Conservation (phyloP, 2,329 filamentous ascomycete genomes). For the Exophiala aquamarina region DNA sequence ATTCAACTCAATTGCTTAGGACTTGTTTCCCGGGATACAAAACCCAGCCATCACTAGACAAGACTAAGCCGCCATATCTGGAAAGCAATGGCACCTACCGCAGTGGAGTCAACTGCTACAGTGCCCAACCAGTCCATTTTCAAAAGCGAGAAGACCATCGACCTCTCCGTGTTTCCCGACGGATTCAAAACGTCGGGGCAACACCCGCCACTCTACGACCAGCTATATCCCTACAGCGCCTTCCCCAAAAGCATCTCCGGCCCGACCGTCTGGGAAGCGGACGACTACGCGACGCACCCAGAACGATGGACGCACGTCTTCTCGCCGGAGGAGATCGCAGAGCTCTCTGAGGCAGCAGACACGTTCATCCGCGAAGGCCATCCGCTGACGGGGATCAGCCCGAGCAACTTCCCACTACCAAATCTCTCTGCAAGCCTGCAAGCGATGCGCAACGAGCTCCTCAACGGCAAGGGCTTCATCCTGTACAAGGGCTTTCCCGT, state of each 20-base stretch:
- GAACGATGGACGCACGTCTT: constrained; percentile 74
- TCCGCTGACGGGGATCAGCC: constrained; percentile 70
- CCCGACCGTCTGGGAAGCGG: constrained; percentile 69
- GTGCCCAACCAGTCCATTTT: neutral
- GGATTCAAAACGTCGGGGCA: constrained; percentile 71
- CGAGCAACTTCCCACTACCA: constrained; percentile 63
- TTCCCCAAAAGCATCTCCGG: constrained; percentile 73
- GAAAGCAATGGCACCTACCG: constrained; percentile 20
- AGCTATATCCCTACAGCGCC: constrained; percentile 64
- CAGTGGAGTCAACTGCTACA: constrained; percentile 10
- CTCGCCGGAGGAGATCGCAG: constrained; percentile 63
- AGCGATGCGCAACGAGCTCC: constrained; percentile 62
- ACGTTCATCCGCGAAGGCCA: constrained; percentile 64
- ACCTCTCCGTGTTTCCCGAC: constrained; percentile 54
- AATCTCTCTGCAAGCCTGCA: constrained; percentile 54
- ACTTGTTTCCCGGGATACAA: no score
- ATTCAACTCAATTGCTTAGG: no score
- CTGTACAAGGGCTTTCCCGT: constrained; percentile 86
- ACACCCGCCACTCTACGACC: constrained; percentile 65
- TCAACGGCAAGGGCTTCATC: constrained; percentile 86
- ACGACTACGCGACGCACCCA: constrained; percentile 62
- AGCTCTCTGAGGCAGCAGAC: constrained; percentile 67
- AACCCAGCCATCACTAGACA: no score
- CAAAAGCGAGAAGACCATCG: constrained; percentile 13
- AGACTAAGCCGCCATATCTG: no score